phyloP scores from a whole-genome alignment of 345 rosid genomes.

The Clarkia xantiana region DNA sequence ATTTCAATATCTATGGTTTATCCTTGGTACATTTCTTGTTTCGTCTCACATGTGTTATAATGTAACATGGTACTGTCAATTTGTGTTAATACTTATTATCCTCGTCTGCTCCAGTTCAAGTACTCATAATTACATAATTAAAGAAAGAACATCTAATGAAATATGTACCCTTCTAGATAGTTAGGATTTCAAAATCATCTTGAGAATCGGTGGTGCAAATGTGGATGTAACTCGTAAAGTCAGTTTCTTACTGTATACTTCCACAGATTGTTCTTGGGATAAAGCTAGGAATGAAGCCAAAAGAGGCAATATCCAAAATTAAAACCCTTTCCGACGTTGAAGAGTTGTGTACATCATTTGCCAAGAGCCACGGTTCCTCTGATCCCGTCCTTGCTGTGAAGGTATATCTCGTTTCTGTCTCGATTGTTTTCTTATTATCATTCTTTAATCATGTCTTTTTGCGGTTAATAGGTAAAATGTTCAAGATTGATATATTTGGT shows the following conservation, averaged over 20 bases:
- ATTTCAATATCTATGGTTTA: neutral
- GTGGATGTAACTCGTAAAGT: neutral
- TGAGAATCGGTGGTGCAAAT: no score
- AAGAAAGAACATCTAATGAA: no score
- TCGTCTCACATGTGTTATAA: neutral
- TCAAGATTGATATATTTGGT: no score
- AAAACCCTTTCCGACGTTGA: conserved; percentile 94
- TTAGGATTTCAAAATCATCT: no score
- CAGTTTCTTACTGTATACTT: conserved; percentile 1
- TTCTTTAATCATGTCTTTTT: neutral
- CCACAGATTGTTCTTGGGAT: conserved; percentile 70
- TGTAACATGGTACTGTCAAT: neutral
- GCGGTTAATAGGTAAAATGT: neutral
- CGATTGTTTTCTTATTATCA: neutral
- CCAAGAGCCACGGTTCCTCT: conserved; percentile 34
- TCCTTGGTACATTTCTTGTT: neutral
- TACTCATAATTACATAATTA: no score
- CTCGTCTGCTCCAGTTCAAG: no score
- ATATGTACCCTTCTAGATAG: no score
- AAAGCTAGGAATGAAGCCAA: conserved; percentile 75
- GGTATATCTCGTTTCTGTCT: conserved; percentile 27
- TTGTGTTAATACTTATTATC: no score
- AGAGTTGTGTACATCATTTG: conserved; percentile 61
- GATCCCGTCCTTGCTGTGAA: conserved; percentile 84
- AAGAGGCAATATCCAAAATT: conserved; percentile 53